A percentile compares a stretch with the other conserved stretches of the same genome.
phyloP scores from a whole-genome alignment of 2,329 filamentous ascomycete genomes.

The Drechslerella coelobrocha region DNA sequence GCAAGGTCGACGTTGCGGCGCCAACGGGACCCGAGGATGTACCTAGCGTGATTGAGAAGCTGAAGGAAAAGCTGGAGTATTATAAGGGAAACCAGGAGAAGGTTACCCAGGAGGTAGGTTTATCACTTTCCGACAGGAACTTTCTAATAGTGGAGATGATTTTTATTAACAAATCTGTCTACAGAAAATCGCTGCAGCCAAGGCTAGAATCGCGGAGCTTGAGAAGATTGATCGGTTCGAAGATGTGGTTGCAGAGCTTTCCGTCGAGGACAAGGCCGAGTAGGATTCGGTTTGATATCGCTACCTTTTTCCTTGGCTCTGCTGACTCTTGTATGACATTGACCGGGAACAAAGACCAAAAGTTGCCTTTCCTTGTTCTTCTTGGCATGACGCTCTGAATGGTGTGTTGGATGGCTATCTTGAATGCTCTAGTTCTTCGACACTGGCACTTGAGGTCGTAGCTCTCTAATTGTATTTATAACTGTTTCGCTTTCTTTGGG shows the following conservation, averaged over 20 bases:
- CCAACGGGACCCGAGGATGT: conserved; percentile 87
- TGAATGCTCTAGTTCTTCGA: too few relatives aligned
- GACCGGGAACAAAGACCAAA: background rate
- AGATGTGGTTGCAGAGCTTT: conserved; percentile 34
- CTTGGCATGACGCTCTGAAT: too few relatives aligned
- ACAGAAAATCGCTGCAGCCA: conserved; percentile 94
- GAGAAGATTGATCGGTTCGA: conserved; percentile 67
- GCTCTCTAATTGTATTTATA: too few relatives aligned
- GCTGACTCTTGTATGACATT: background rate
- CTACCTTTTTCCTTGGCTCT: too few relatives aligned
- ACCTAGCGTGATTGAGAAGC: conserved; percentile 79
- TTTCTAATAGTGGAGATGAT: conserved; percentile 58
- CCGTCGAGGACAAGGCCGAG: conserved; percentile 23
- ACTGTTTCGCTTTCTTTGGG: too few relatives aligned
- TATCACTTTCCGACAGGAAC: background rate
- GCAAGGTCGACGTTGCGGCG: conserved; percentile 81
- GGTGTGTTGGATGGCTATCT: too few relatives aligned
- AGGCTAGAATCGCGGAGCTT: conserved; percentile 90
- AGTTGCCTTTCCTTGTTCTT: background rate
- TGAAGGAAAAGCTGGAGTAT: conserved; percentile 85
- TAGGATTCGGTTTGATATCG: background rate
- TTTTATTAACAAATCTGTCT: too few relatives aligned
- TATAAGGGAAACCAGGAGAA: conserved; percentile 94
- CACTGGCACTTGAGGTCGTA: too few relatives aligned
- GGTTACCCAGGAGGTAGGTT: conserved; percentile 65